Evolutionary conservation across 2,329 filamentous ascomycete genomes (phyloP).

Genomic region (Clonostachys rhizophaga): DNA sequence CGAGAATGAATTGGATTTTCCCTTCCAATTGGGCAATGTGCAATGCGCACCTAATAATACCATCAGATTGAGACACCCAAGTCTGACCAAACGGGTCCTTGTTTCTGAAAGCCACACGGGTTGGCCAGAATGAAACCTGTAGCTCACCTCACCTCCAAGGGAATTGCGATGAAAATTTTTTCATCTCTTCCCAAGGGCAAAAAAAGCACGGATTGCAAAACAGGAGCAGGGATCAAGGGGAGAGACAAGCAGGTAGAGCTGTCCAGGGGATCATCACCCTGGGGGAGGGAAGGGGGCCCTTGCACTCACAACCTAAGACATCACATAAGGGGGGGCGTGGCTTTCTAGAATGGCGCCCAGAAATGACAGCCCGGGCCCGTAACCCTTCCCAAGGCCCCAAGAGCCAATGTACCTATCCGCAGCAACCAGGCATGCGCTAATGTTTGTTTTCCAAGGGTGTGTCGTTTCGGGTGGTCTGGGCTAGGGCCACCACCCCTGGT

Average conservation of each 20-base stretch:
- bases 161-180: conserved; percentile 1
- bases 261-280: conserved; percentile 2
- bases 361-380: no score
- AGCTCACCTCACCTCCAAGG: background rate
- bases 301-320: conserved; percentile 1
- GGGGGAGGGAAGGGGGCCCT: conserved; percentile 2
- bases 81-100: background rate
- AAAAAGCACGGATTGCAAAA: background rate
- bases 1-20: no score
- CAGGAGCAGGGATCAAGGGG: background rate
- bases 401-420: no score
- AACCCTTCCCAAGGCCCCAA: no score
- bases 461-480: no score
- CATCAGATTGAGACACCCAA: background rate
- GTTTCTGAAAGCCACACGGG: no score
- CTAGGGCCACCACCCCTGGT: no score
- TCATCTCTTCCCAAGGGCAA: background rate
- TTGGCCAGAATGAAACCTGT: no score
- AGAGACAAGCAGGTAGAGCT: background rate
- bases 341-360: conserved; percentile 6
- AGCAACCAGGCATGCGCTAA: no score
- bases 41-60: background rate
- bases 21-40: background rate
- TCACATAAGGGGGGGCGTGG: conserved; percentile 1
- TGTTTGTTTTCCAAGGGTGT: no score